A percentile compares a stretch with the other conserved stretches of the same genome.
These are phyloP conservation scores for Rhodosporidiobolus odoratus DNA, from an alignment of 768 basidiomycete species.

Conservation along the genomic window DNA sequence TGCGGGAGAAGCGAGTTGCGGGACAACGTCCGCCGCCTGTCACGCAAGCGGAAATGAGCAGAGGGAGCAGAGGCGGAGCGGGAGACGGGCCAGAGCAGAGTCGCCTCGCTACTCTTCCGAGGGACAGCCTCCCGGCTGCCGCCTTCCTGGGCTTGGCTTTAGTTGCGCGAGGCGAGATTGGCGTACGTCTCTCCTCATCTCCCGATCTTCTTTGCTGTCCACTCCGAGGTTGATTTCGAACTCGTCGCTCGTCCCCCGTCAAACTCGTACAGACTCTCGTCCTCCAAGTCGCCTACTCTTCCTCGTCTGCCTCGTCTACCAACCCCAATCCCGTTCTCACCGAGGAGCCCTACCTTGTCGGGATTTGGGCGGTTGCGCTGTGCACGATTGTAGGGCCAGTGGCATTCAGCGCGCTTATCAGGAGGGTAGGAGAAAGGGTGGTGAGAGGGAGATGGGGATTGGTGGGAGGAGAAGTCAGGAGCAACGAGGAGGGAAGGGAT, in stretches of 20 bases:
- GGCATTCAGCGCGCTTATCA: slow-evolving; percentile 35
- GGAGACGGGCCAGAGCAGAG: background rate
- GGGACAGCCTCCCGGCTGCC: slow-evolving; percentile 44
- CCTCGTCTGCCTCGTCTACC: slow-evolving; percentile 1
- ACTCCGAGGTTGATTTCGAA: background rate
- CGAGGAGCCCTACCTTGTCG: slow-evolving; percentile 55
- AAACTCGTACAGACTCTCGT: slow-evolving; percentile 48
- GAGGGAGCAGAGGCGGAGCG: background rate
- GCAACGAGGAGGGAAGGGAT: background rate
- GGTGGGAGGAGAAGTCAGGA: background rate
- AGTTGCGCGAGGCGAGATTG: slow-evolving; percentile 66
- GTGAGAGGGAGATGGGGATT: slow-evolving; percentile 10
- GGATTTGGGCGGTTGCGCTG: slow-evolving; percentile 58
- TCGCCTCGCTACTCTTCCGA: background rate
- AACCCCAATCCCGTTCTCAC: slow-evolving; percentile 36
- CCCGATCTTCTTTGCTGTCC: slow-evolving; percentile 19
- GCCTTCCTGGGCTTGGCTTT: slow-evolving; percentile 57
- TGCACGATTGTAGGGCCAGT: slow-evolving; percentile 56
- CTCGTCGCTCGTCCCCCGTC: background rate
- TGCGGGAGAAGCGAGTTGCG: background rate
- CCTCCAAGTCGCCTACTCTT: slow-evolving; percentile 48
- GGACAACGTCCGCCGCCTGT: no score
- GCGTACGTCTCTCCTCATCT: slow-evolving; percentile 46
- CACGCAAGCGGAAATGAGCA: no score
- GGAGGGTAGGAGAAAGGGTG: slow-evolving; percentile 23